These are phyloP conservation scores for Ambrosiella xylebori DNA, from an alignment of 2,329 filamentous ascomycete species.

Conservation along the genomic window DNA sequence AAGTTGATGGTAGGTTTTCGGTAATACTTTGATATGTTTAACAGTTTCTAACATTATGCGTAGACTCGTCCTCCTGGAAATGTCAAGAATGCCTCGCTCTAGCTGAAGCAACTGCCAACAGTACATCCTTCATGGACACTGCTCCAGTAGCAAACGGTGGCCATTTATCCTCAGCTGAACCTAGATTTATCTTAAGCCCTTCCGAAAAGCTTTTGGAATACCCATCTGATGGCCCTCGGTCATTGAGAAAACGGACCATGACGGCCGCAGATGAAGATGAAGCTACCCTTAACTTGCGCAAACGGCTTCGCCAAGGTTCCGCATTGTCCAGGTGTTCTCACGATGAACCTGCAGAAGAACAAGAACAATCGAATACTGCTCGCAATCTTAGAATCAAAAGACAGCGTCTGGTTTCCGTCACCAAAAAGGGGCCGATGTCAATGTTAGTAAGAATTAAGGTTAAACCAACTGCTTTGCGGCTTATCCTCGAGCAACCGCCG, in stretches of 20 bases:
- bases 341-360: conserved; percentile 19
- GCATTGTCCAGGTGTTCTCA: conserved; percentile 16
- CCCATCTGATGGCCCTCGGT: conserved; percentile 3
- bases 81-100: conserved; percentile 32
- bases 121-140: neutral
- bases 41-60: neutral
- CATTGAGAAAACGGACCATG: conserved; percentile 11
- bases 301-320: conserved; percentile 10
- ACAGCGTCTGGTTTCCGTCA: conserved; percentile 3
- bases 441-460: conserved; percentile 42
- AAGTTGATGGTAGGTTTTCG: conserved; percentile 30
- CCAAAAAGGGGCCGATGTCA: conserved; percentile 20
- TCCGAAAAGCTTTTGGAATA: neutral
- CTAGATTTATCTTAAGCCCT: neutral
- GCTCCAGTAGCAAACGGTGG: neutral
- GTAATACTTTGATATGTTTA: neutral
- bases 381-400: conserved; percentile 10
- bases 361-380: conserved; percentile 13
- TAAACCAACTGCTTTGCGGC: conserved; percentile 38
- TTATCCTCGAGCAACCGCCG: conserved; percentile 28
- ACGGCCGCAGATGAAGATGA: conserved; percentile 12
- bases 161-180: neutral
- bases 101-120: conserved; percentile 2
- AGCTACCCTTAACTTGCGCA: conserved; percentile 4
- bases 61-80: conserved; percentile 21